These are phyloP conservation scores for Leccinum uliginosum DNA, from an alignment of 768 basidiomycete species.

Conservation along the genomic window DNA sequence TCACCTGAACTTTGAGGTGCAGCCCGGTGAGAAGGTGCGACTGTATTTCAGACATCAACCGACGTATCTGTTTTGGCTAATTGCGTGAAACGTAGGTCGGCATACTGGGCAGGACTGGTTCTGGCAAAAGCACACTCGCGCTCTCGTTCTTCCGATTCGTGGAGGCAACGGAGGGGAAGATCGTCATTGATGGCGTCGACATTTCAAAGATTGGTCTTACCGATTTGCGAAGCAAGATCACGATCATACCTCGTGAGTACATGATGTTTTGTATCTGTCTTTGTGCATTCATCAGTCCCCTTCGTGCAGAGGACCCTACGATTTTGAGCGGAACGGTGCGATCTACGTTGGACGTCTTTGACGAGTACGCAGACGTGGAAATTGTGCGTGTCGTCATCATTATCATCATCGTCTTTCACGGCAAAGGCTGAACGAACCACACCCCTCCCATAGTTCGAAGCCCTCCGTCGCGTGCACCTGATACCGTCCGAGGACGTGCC, in stretches of 20 bases:
- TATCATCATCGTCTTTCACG: neutral
- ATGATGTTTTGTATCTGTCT: neutral
- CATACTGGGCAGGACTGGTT: conserved; percentile 65
- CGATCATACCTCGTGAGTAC: conserved; percentile 67
- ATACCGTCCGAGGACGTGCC: conserved; percentile 55
- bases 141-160: conserved; percentile 88
- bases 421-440: neutral
- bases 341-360: conserved; percentile 80
- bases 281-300: neutral
- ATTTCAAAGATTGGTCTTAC: conserved; percentile 77
- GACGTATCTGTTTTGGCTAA: neutral
- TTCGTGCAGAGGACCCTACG: conserved; percentile 72
- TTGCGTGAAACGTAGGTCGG: conserved; percentile 44
- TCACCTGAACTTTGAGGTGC: conserved; percentile 66
- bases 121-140: conserved; percentile 79
- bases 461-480: conserved; percentile 78
- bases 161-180: conserved; percentile 75
- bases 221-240: conserved; percentile 72
- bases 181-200: conserved; percentile 73
- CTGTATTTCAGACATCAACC: neutral
- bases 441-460: conserved; percentile 54
- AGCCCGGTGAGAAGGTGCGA: conserved; percentile 69
- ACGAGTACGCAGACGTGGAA: conserved; percentile 79
- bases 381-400: conserved; percentile 48
- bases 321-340: conserved; percentile 81